Base-by-base conservation (phyloP, 1,284 basidiomycete species). In the Ustilago hordei region DNA sequence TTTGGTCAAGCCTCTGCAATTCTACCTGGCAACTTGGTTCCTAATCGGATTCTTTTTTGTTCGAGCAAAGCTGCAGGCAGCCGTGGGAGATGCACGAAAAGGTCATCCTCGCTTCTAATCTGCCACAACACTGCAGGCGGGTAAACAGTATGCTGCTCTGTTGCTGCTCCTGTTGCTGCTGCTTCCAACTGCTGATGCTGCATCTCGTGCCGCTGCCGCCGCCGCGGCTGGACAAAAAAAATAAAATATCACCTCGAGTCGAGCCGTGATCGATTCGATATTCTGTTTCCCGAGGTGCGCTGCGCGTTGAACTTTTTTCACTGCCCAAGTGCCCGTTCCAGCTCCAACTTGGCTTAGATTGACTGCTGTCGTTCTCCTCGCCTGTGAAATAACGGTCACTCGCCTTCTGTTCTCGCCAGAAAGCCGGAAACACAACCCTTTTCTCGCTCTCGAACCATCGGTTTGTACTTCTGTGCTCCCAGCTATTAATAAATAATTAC, bases 51-150 rank as follows among this genome's bases (percentile, higher is more conserved):
- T 38, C 59, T 41, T 50, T 50, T 58, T 28, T 19, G 8, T 54
- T 43, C 39, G 17, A 11, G 13, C 57, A 39, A 36, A 38, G 11
- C 32, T 39, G 45, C 45, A 36, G 31, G 28, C 56, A 58, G 56
- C 45, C 34, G 31, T 39, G 7, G 12, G 19, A 31, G 39, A 47
- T 60, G 59, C 59, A 60, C 23, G 59, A 41, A 9, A 47, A 11
- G 59, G 59, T 60, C 59, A 60, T 60, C 36, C 59, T 53, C 36
- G 50, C 59, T 43, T 60, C 31, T 38, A 32, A n/a, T 8, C 52
- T 31, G 6, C 31, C 13, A 19, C 36, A 12, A 2, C 60, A 35
- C 39, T 61, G 50, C 60, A 55, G 39, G 8, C 52, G 60, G 60
- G 41, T 55, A 55, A 53, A 38, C 59, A 15, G 2, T 55, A 55